phyloP scores from a whole-genome alignment of 164 flowering plant species.

The Piper longum region DNA sequence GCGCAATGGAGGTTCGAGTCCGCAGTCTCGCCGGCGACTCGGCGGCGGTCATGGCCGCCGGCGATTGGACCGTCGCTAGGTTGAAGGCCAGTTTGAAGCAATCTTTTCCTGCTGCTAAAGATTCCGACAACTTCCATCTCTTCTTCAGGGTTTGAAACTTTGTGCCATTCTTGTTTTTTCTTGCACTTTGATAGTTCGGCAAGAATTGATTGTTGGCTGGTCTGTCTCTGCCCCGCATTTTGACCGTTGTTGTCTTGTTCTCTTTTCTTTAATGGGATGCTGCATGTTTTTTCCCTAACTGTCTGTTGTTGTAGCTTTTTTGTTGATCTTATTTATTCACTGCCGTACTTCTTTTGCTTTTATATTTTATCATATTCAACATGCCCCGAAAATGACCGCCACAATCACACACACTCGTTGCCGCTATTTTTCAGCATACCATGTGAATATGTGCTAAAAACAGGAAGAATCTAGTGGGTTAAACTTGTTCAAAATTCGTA shows the following conservation, averaged over 20 bases:
- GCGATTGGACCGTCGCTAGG: conserved; percentile 27
- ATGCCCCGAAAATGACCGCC: too few relatives aligned
- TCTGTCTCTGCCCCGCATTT: too few relatives aligned
- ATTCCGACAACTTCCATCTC: conserved; percentile 60
- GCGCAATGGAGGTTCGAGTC: conserved; percentile 25
- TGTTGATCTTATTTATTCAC: background rate
- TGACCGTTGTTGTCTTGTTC: background rate
- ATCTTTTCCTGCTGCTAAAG: conserved; percentile 38
- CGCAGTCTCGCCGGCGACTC: conserved; percentile 61
- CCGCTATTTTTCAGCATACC: too few relatives aligned
- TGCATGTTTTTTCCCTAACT: background rate
- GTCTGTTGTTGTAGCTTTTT: background rate
- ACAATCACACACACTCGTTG: too few relatives aligned
- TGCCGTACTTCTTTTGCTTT: background rate
- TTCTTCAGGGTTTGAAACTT: conserved; percentile 40
- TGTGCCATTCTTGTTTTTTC: background rate
- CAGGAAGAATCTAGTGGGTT: too few relatives aligned
- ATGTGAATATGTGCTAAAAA: too few relatives aligned
- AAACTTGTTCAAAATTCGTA: too few relatives aligned
- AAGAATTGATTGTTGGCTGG: background rate
- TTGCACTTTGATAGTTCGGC: background rate
- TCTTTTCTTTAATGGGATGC: background rate
- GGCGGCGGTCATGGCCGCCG: conserved; percentile 19
- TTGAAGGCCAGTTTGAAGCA: conserved; percentile 44
- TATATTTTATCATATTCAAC: too few relatives aligned